These are phyloP conservation scores for Tetrahymena elliotti DNA, from an alignment of 73 alveolate genomes.

Conservation along the genomic window DNA sequence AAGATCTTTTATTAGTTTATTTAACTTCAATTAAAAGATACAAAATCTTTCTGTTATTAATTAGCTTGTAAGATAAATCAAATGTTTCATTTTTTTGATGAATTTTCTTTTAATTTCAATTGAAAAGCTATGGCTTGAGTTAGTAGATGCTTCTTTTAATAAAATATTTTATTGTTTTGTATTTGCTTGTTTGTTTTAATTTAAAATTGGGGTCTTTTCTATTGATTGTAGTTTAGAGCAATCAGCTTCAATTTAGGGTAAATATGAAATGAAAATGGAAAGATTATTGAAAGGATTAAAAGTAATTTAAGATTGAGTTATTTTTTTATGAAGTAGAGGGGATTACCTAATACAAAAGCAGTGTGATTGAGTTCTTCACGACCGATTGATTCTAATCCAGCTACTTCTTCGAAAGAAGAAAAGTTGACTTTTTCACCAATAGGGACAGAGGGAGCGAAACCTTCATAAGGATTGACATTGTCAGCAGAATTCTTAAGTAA, in stretches of 20 bases:
- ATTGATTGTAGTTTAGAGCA: not conserved
- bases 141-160: not conserved
- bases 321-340: not conserved
- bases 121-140: not conserved
- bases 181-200: too few relatives aligned
- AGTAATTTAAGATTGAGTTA: not conserved
- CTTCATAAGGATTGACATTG: conserved; percentile 86
- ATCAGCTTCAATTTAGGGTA: not conserved
- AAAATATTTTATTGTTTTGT: not conserved
- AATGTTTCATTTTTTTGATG: too few relatives aligned
- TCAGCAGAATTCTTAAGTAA: conserved; percentile 77
- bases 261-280: not conserved
- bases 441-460: conserved; percentile 79
- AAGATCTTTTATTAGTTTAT: too few relatives aligned
- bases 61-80: too few relatives aligned
- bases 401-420: conserved; percentile 49
- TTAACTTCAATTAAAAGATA: too few relatives aligned
- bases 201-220: not conserved
- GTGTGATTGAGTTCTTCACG: conserved; percentile 64
- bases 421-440: conserved; percentile 68
- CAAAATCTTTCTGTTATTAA: not conserved
- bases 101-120: not conserved
- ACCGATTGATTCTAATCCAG: conserved; percentile 73
- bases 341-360: conserved; percentile 67
- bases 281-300: not conserved